Evolutionary conservation across 148 eudicot species (phyloP).

Genomic region (Pouteria glomerata): DNA sequence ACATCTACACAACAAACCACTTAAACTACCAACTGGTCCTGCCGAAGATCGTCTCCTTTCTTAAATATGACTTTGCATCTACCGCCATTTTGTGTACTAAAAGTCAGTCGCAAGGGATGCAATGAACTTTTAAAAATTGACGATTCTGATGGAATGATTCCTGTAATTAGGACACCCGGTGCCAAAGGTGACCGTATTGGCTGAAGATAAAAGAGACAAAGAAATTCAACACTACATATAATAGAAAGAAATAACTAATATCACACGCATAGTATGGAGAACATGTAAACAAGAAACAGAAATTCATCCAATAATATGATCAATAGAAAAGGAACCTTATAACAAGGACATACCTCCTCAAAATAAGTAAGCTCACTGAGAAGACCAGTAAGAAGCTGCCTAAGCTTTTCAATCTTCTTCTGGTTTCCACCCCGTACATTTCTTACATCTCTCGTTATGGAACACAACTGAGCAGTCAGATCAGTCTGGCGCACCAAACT

Average conservation of each 20-base stretch:
- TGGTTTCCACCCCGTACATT: slow-evolving; percentile 90
- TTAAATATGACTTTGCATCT: slow-evolving; percentile 85
- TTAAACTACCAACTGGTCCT: slow-evolving; percentile 78
- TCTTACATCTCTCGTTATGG: slow-evolving; percentile 85
- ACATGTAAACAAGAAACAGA: neutral
- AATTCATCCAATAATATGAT: neutral
- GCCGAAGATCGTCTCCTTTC: slow-evolving; percentile 98
- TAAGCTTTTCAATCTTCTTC: slow-evolving; percentile 95
- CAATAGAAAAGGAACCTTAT: slow-evolving; percentile 46
- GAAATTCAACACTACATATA: neutral
- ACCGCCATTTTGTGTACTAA: slow-evolving; percentile 73
- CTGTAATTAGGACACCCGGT: slow-evolving; percentile 79
- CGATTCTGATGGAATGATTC: slow-evolving; percentile 89
- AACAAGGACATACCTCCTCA: slow-evolving; percentile 67
- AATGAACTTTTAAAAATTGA: slow-evolving; percentile 85
- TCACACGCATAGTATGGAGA: slow-evolving; percentile 29
- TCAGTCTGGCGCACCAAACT: slow-evolving; percentile 98
- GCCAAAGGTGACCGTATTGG: slow-evolving; percentile 91
- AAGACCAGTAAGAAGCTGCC: slow-evolving; percentile 93
- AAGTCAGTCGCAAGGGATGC: slow-evolving; percentile 84
- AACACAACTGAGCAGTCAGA: slow-evolving; percentile 92
- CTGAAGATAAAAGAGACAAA: slow-evolving; percentile 32
- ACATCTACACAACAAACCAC: neutral
- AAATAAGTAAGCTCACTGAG: slow-evolving; percentile 94
- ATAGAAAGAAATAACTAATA: slow-evolving; percentile 31